Base-by-base conservation (phyloP, 129 eudicot genomes). In the Helianthus tuberosus region DNA sequence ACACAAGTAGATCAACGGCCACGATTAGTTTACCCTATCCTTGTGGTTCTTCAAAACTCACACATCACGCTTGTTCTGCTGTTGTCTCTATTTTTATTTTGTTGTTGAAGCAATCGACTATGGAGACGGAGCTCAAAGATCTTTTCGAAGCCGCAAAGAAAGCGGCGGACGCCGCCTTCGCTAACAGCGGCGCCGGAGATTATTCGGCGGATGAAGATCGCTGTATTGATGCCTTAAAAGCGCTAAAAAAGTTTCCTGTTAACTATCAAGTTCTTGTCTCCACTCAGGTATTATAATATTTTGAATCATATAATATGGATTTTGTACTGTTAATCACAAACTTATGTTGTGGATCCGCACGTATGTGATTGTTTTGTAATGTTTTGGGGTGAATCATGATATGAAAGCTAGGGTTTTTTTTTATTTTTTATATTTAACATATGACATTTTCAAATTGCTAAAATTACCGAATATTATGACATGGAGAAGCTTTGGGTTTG, bases 121-220 rank as follows among this genome's bases (percentile, higher is more conserved):
- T 89, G 98, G 98, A 86, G 86, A 84, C 70, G 46, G 97, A 93
- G 76, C 89, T 90, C 43, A 77, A 73, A n/a, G 89, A 88, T 84
- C 87, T 94, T 46, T 90, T 86, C 39, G 96, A 90, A 69, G 78
- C 83, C 68, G 98, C 84, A 41, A 89, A 94, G 83, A 93, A 84
- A 57, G 89, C 98, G 29, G 98, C 97, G 0, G 97, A 83, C 66
- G 96, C 86, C 6, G 90, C 93, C 8, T 78, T 81, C 4, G 52
- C 11, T 16, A 76, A 46, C 64, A 71, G 72, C 35, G 80, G 11
- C 4, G 84, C 15, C 13, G 75, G 23, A 17, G 86, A 72, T 25
- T 73, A 80, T 1, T 75, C 87, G 48, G 74, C 83, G 79, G 98
- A 89, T 78, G 98, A 89, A 86, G 91, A 86, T 52, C 96, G 93